Percentiles rank a stretch among this genome's conserved stretches.
Conservation (phyloP, 306 rosid genomes). For the Herpetospermum pedunculosum region DNA sequence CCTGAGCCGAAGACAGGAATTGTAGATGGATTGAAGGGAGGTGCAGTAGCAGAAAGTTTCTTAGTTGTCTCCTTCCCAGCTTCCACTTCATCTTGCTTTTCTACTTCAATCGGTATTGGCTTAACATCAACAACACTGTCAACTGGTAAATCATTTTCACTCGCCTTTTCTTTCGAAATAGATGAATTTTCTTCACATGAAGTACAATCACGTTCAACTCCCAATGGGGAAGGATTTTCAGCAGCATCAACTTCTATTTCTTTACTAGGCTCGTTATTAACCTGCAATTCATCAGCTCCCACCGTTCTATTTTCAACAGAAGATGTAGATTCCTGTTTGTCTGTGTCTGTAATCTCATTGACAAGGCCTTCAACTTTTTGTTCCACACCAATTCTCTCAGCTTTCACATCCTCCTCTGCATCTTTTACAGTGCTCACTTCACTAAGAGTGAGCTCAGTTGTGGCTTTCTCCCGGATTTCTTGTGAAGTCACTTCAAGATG, state of each 20-base stretch:
- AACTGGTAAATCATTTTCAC: slow-evolving; percentile 27
- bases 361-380: slow-evolving; percentile 6
- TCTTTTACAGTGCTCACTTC: slow-evolving; percentile 22
- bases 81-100: slow-evolving; percentile 61
- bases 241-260: slow-evolving; percentile 29
- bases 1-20: slow-evolving; percentile 77
- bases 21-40: slow-evolving; percentile 82
- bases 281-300: slow-evolving; percentile 23
- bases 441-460: slow-evolving; percentile 22
- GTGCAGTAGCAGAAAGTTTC: slow-evolving; percentile 97
- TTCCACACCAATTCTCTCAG: slow-evolving; percentile 23
- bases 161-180: slow-evolving; percentile 11
- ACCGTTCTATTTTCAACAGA: slow-evolving; percentile 21
- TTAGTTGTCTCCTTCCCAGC: slow-evolving; percentile 69
- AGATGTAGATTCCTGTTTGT: slow-evolving; percentile 14
- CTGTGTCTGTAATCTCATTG: slow-evolving; percentile 17
- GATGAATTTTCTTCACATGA: slow-evolving; percentile 20
- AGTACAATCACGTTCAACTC: slow-evolving; percentile 24
- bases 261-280: slow-evolving; percentile 14
- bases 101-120: slow-evolving; percentile 34
- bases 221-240: too few species aligned
- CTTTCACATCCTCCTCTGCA: slow-evolving; percentile 22
- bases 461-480: slow-evolving; percentile 22
- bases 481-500: slow-evolving; percentile 28
- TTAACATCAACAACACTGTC: slow-evolving; percentile 22